A percentile compares a stretch with the other conserved stretches of the same genome.
Evolutionary conservation across 805 yeast species (phyloP).

Genomic region (Candida namnaoensis): DNA sequence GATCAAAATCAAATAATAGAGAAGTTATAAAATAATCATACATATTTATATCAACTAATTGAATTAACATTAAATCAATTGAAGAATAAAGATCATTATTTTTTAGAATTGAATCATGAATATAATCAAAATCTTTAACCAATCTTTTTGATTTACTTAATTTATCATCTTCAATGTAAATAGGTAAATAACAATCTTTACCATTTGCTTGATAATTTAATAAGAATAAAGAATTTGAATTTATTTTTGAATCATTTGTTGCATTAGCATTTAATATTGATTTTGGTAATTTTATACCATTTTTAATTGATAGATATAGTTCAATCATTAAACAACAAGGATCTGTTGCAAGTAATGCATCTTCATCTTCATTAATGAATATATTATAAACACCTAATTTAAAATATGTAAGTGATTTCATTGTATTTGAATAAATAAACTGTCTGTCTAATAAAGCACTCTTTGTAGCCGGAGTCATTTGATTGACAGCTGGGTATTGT

Average conservation of each 20-base stretch:
- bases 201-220: slow-evolving; percentile 42
- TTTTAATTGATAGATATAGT: slow-evolving; percentile 36
- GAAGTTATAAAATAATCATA: slow-evolving; percentile 42
- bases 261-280: background rate
- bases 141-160: slow-evolving; percentile 19
- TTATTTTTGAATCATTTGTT: background rate
- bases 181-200: slow-evolving; percentile 38
- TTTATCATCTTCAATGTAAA: slow-evolving; percentile 41
- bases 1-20: slow-evolving; percentile 15
- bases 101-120: slow-evolving; percentile 26
- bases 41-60: slow-evolving; percentile 35
- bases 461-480: slow-evolving; percentile 18
- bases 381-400: slow-evolving; percentile 48
- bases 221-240: slow-evolving; percentile 27
- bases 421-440: slow-evolving; percentile 12
- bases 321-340: slow-evolving; percentile 45
- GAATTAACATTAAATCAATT: slow-evolving; percentile 25
- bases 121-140: slow-evolving; percentile 26
- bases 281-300: slow-evolving; percentile 33
- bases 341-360: slow-evolving; percentile 39
- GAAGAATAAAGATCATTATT: slow-evolving; percentile 18
- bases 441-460: slow-evolving; percentile 15
- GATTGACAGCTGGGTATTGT: slow-evolving; percentile 28
- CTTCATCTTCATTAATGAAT: slow-evolving; percentile 16
- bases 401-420: slow-evolving; percentile 23